Evolutionary conservation across 73 alveolate genomes (phyloP).

Genomic region (Blepharisma japonicum): DNA sequence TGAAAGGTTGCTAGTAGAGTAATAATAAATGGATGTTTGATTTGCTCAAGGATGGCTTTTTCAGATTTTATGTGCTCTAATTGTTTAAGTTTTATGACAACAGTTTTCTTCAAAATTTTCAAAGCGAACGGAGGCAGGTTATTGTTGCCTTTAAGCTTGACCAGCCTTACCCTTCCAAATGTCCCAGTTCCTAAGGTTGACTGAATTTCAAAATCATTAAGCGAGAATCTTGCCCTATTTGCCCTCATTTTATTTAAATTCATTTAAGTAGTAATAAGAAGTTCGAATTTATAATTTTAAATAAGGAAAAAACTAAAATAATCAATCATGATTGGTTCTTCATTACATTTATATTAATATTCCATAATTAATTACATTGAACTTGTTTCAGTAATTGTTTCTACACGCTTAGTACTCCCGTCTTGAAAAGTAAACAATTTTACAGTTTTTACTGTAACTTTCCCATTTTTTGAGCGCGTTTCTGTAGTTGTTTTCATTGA

Average conservation of each 20-base stretch:
- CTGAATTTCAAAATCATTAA: conserved; percentile 54
- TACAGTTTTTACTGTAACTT: too few relatives aligned
- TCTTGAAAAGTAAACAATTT: too few relatives aligned
- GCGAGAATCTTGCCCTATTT: conserved; percentile 16
- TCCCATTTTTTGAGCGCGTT: too few relatives aligned
- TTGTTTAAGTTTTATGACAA: conserved; percentile 68
- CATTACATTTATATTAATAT: too few relatives aligned
- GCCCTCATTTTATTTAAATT: not conserved
- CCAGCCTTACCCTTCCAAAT: conserved; percentile 79
- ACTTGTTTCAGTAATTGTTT: too few relatives aligned
- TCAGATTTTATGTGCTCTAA: conserved; percentile 73
- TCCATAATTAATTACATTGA: too few relatives aligned
- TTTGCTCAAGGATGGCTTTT: conserved; percentile 53
- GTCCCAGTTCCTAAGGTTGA: conserved; percentile 84
- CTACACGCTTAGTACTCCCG: too few relatives aligned
- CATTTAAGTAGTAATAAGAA: too few relatives aligned
- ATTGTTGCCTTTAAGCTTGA: conserved; percentile 43
- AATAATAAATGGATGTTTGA: conserved; percentile 65
- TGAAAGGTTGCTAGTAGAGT: conserved; percentile 56
- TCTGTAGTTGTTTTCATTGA: too few relatives aligned
- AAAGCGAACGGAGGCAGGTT: conserved; percentile 61
- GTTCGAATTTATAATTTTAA: too few relatives aligned
- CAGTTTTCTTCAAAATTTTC: conserved; percentile 77
- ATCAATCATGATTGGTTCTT: too few relatives aligned
- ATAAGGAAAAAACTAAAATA: too few relatives aligned